Percentiles rank a stretch among this genome's conserved stretches.
Evolutionary conservation across 306 rosid genomes (phyloP).

Genomic region (Glycine soja): DNA sequence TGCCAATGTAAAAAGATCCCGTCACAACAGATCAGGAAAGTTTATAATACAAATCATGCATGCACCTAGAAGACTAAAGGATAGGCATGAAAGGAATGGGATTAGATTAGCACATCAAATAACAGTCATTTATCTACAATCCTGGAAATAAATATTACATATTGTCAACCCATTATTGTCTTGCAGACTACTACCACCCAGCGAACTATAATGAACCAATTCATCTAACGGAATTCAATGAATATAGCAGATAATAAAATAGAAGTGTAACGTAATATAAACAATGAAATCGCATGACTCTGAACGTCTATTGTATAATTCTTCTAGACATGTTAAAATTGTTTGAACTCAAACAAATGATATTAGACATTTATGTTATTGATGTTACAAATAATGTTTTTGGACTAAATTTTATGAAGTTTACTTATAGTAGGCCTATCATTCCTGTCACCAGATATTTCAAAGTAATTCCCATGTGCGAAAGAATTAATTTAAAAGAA

Average conservation of each 20-base stretch:
- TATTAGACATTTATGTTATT: constrained; percentile 6
- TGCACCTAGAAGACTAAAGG: constrained; percentile 6
- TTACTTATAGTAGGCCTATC: background rate
- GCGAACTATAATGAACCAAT: constrained; percentile 18
- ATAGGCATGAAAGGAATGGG: constrained; percentile 23
- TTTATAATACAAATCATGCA: constrained; percentile 21
- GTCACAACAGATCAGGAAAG: constrained; percentile 34
- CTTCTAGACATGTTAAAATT: background rate
- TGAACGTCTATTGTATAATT: constrained; percentile 27
- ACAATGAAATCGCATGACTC: constrained; percentile 11
- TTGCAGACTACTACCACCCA: constrained; percentile 34
- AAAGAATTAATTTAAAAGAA: background rate
- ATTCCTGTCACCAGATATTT: constrained; percentile 23
- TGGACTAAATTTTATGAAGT: constrained; percentile 6
- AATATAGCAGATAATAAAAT: background rate
- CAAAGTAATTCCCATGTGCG: background rate
- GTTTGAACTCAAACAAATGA: constrained; percentile 4
- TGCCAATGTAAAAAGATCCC: constrained; percentile 47
- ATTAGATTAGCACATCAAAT: constrained; percentile 24
- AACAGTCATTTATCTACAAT: background rate
- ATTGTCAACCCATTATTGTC: constrained; percentile 15
- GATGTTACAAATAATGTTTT: background rate
- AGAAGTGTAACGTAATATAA: constrained; percentile 13
- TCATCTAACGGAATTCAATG: constrained; percentile 23
- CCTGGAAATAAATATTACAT: background rate